Base-by-base conservation (phyloP, 2,329 filamentous ascomycete species). In the Penicillium brasilianum region DNA sequence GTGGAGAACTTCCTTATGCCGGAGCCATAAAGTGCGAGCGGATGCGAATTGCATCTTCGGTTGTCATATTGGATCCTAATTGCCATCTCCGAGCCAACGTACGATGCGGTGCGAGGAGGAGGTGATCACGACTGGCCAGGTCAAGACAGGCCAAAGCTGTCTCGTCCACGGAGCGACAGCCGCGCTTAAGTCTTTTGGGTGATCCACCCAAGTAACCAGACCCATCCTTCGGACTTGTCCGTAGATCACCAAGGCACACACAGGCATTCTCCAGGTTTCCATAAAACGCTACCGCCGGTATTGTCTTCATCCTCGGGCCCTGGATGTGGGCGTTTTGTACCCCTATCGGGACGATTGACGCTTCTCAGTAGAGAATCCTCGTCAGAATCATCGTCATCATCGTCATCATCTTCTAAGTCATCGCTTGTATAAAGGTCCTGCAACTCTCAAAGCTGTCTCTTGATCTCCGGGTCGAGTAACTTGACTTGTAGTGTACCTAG, bases 131-230 rank as follows among this genome's bases (percentile, higher is more conserved):
- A 28, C 30, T 32, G 13, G 5, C 34, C 34, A 37, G 34, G 4
- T 37, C 34, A 37, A 7, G 13, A 37, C 34, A 37, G 34, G 34
- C 3, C 48, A 18, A 50, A 34, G 30, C 9, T n/a, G 28, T n/a
- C 48, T 34, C 48, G n/a, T 50, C 48, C 11, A 34, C 48, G 28
- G 48, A 50, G 28, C 48, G 48, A 50, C 48, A 34, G 48, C 48
- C 28, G 9, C 48, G 48, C 48, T 50, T 50, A 9, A 50, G 25
- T 36, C 48, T 36, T 32, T 50, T 50, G 8, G 48, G 1, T 3
- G 28, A 32, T 25, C 48, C 30, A 48, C 18, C 18, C 11, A 48
- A 48, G 30, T 14, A 14, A 20, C 16, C 22, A 20, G 28, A 22
- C 18, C 44, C 6, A 32, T 32, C 25, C 11, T 34, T n/a, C 8